Evolutionary conservation across 495 filamentous ascomycete species (phyloP).

Genomic region (Aspergillus hancockii): DNA sequence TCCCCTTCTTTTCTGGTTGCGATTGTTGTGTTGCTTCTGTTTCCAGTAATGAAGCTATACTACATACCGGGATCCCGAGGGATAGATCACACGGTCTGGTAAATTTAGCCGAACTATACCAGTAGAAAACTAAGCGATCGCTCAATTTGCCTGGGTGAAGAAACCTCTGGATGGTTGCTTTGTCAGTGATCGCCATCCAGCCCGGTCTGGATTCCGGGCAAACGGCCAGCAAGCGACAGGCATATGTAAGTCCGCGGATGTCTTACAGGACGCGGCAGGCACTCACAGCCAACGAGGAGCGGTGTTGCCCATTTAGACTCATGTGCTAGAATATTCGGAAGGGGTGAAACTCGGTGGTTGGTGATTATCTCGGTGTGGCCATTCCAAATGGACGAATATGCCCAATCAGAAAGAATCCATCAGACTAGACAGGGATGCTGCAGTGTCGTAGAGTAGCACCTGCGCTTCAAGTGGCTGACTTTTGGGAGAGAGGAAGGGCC

Average conservation of each 20-base stretch:
- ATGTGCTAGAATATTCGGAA: conserved; percentile 4
- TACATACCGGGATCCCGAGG: no score
- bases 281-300: conserved; percentile 3
- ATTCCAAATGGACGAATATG: background rate
- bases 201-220: conserved; percentile 6
- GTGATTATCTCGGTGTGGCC: no score
- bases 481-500: background rate
- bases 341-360: conserved; percentile 1
- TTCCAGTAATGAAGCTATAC: no score
- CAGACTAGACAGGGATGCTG: background rate
- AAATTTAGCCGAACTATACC: no score
- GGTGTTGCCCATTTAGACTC: conserved; percentile 11
- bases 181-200: conserved; percentile 1
- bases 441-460: background rate
- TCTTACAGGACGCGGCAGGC: conserved; percentile 12
- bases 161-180: background rate
- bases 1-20: no score
- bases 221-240: background rate
- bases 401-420: background rate
- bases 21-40: no score
- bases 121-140: background rate
- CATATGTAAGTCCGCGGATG: conserved; percentile 12
- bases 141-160: no score
- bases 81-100: no score
- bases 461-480: background rate